phyloP scores from a whole-genome alignment of 2,329 filamentous ascomycete genomes.

The Aspergillus puulaauensis region DNA sequence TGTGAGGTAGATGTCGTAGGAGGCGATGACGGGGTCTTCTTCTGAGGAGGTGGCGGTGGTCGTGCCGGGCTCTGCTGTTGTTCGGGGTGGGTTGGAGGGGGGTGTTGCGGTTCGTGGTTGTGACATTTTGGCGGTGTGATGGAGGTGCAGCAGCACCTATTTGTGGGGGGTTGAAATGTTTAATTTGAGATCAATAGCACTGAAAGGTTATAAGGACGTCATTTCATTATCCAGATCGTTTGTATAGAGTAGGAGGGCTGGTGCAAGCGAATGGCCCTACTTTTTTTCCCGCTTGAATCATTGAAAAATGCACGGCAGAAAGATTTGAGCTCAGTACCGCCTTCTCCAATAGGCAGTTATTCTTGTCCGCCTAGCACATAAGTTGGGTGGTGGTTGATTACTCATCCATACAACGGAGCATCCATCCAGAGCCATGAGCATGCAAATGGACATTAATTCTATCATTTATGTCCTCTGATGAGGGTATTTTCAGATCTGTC shows the following conservation, averaged over 20 bases:
- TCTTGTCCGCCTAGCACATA: not conserved
- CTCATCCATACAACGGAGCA: not conserved
- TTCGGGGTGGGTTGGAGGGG: not conserved
- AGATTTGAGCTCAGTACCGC: not conserved
- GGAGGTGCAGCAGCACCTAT: too few relatives aligned
- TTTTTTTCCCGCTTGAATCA: not conserved
- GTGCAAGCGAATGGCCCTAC: not conserved
- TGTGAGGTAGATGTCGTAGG: constrained; percentile 85
- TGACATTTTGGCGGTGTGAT: not conserved
- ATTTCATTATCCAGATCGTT: not conserved
- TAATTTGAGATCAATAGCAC: too few relatives aligned
- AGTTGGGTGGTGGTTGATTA: not conserved
- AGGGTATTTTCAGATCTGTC: too few relatives aligned
- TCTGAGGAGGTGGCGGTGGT: not conserved
- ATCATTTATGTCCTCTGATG: too few relatives aligned
- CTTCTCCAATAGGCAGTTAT: not conserved
- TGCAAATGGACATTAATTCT: too few relatives aligned
- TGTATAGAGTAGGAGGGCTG: not conserved
- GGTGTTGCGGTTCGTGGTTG: not conserved
- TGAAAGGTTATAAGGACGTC: not conserved
- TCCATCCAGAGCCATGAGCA: not conserved
- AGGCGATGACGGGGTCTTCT: constrained; percentile 66
- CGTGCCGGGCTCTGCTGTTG: too few relatives aligned
- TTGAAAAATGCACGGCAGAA: not conserved
- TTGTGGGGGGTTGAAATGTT: not conserved